Conservation (phyloP, 345 rosid species). For the Euphorbia peplus region DNA sequence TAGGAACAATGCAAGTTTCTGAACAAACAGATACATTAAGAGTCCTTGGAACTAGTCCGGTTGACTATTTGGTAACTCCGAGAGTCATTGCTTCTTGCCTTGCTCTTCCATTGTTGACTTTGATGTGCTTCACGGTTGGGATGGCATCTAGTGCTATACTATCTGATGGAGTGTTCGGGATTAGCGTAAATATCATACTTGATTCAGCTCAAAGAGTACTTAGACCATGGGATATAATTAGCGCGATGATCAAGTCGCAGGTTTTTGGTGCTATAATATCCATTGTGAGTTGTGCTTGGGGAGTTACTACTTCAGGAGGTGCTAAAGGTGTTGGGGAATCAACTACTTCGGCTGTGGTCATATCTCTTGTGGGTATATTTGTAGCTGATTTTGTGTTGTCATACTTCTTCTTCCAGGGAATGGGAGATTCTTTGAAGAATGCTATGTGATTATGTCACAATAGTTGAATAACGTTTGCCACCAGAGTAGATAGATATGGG, state of each 20-base stretch:
- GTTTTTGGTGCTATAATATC: conserved; percentile 82
- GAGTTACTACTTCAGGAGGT: conserved; percentile 76
- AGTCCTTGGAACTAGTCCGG: conserved; percentile 66
- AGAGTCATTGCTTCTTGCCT: conserved; percentile 67
- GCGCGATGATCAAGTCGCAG: conserved; percentile 82
- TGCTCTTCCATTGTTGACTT: conserved; percentile 65
- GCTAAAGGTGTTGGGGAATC: conserved; percentile 93
- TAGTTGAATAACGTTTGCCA: too few species aligned
- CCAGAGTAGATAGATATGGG: too few species aligned
- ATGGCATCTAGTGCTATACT: conserved; percentile 79
- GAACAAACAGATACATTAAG: conserved; percentile 78
- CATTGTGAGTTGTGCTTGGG: conserved; percentile 84
- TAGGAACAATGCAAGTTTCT: conserved; percentile 88
- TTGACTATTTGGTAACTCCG: conserved; percentile 73
- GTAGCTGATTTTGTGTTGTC: conserved; percentile 76
- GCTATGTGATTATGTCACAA: conserved; percentile 4
- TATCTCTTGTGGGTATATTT: conserved; percentile 80
- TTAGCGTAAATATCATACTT: conserved; percentile 67
- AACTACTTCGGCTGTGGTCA: conserved; percentile 80
- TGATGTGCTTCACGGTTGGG: conserved; percentile 78
- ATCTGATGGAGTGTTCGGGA: conserved; percentile 68
- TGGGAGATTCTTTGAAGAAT: conserved; percentile 75
- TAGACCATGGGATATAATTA: conserved; percentile 66
- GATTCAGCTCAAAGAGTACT: conserved; percentile 77
- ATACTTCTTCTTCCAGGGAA: conserved; percentile 77